A percentile compares a stretch with the other conserved stretches of the same genome.
These are phyloP conservation scores for Panicum virgatum DNA, from an alignment of 202 grass and related monocot genomes.

Conservation along the genomic window DNA sequence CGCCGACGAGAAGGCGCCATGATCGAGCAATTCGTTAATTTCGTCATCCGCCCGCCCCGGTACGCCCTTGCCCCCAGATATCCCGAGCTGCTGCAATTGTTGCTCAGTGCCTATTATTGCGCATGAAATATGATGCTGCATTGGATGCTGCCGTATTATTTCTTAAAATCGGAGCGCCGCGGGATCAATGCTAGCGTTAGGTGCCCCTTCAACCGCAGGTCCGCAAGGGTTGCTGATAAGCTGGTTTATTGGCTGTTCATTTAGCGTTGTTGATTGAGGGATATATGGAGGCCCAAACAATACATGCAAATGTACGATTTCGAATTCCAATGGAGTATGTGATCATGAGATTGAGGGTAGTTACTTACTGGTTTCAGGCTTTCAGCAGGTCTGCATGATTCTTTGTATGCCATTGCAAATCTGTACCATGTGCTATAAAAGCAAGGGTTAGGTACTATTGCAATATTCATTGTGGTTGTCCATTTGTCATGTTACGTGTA, in stretches of 20 bases:
- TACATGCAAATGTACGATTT: background rate
- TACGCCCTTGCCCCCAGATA: constrained; percentile 1
- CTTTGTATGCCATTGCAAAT: constrained; percentile 25
- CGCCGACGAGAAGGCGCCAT: constrained; percentile 34
- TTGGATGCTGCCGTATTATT: constrained; percentile 9
- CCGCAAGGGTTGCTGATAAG: too few species aligned
- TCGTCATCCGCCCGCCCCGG: constrained; percentile 94
- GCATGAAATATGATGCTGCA: background rate
- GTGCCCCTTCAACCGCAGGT: too few species aligned
- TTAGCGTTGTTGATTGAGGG: background rate
- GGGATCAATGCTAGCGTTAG: background rate
- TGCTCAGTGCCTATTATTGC: background rate
- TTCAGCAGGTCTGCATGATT: background rate
- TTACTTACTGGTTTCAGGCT: background rate
- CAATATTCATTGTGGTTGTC: constrained; percentile 9
- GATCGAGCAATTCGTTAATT: constrained; percentile 98
- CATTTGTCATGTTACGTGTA: constrained; percentile 7
- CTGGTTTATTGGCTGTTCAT: too few species aligned
- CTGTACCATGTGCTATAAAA: constrained; percentile 37
- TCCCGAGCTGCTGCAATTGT: background rate
- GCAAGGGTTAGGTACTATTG: constrained; percentile 20
- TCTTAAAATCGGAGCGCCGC: background rate
- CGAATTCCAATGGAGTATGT: background rate
- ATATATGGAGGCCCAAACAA: background rate
- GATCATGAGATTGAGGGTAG: background rate